These are phyloP conservation scores for Bertia moriformis DNA, from an alignment of 2,329 filamentous ascomycete genomes.

Conservation along the genomic window DNA sequence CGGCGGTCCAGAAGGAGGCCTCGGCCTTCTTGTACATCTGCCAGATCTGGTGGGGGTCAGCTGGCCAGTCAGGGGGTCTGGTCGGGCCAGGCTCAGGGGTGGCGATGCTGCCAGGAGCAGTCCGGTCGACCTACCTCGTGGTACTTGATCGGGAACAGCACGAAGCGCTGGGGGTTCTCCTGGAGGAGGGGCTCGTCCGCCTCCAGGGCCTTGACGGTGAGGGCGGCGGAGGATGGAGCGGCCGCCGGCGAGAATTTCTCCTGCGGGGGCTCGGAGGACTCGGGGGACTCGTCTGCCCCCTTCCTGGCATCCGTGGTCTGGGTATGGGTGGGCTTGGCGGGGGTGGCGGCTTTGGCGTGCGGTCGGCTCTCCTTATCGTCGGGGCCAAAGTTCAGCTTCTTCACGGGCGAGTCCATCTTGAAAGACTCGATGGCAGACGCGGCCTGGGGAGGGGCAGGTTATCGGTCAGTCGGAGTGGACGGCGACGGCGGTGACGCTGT, in stretches of 20 bases:
- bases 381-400: constrained; percentile 69
- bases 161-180: constrained; percentile 91
- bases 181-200: constrained; percentile 78
- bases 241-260: constrained; percentile 21
- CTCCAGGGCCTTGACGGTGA: constrained; percentile 53
- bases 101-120: constrained; percentile 39
- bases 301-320: constrained; percentile 34
- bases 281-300: constrained; percentile 35
- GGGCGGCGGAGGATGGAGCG: constrained; percentile 26
- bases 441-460: constrained; percentile 40
- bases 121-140: constrained; percentile 64
- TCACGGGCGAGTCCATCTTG: constrained; percentile 83
- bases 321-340: no score
- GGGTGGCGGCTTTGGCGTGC: constrained; percentile 30
- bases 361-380: constrained; percentile 71
- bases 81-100: constrained; percentile 36
- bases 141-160: constrained; percentile 98
- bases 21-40: constrained; percentile 99
- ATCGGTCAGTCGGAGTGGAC: constrained; percentile 10
- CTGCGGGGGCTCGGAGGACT: constrained; percentile 31
- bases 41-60: constrained; percentile 66
- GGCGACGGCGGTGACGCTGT: background rate
- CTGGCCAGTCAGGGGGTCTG: constrained; percentile 21
- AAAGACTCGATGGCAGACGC: constrained; percentile 74
- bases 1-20: constrained; percentile 98